Base-by-base conservation (phyloP, 768 basidiomycete species). In the Tricholoma saponaceum region DNA sequence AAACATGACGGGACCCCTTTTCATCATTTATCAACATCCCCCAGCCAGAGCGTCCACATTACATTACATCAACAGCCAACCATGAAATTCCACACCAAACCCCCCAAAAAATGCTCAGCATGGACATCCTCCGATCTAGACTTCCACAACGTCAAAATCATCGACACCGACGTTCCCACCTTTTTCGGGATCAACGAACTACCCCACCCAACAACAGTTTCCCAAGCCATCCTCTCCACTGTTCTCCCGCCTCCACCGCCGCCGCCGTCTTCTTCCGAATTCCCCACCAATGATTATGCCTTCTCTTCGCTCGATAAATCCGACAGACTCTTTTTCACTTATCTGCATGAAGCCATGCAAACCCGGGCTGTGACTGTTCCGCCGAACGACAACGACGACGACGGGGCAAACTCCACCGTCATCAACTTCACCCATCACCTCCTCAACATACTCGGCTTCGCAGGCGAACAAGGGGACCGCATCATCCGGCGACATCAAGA, bases 361-460 rank as follows among this genome's bases (percentile, higher is more conserved):
- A n/a, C n/a, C n/a, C n/a, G 30, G 28, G 0, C 26, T 6, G 39
- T 32, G 0, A 43, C 56, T 22, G 13, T 14, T 6, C 23, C 12
- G 6, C 14, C 6, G 12, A 46, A 58, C 30, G 52, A 52, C 0
- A 28, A 57, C 4, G n/a, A n/a, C n/a, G n/a, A n/a, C n/a, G n/a
- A n/a, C n/a, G n/a, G n/a, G n/a, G 52, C 58, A 28, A 44, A 53
- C 33, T 46, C 54, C 30, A 51, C 59, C 43, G 55, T 64, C 33
- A 35, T 56, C 20, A 55, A 59, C 30, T 62, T 65, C 54, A 52
- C 58, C 4, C 28, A 51, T 9, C 57, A 61, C 37, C 49, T 61
- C 12, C 62, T 65, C 8, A 54, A 61, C 10, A 50, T 65, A 1
- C 54, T 65, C 12, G 60, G 62, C 16, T 65, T 54, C 43, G 55